These are phyloP conservation scores for Coemansia sp. DNA, from an alignment of 192 early-diverging fungal species.

Conservation along the genomic window DNA sequence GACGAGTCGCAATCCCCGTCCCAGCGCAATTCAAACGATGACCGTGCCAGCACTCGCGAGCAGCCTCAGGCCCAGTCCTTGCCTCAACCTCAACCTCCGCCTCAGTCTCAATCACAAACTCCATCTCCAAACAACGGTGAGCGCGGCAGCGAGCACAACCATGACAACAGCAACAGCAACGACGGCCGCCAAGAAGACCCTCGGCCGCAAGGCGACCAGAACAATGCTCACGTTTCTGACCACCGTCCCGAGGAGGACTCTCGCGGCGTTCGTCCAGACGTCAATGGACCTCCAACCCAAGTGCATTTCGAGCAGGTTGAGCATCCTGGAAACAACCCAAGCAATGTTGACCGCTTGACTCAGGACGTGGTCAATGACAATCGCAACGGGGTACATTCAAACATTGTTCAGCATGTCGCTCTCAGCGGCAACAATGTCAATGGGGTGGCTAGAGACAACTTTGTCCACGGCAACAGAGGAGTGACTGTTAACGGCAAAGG, in stretches of 20 bases:
- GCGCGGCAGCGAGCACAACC: background rate
- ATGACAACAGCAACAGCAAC: background rate
- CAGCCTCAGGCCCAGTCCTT: slow-evolving; percentile 1
- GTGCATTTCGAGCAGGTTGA: slow-evolving; percentile 35
- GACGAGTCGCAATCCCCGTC: background rate
- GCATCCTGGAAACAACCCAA: slow-evolving; percentile 34
- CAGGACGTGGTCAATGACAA: slow-evolving; percentile 38
- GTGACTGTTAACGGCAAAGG: slow-evolving; percentile 23
- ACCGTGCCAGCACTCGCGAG: background rate
- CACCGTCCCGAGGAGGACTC: background rate
- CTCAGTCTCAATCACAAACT: too few relatives aligned
- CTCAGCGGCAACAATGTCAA: slow-evolving; percentile 24
- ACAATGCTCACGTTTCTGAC: background rate
- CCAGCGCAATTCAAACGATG: background rate
- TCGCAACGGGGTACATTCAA: slow-evolving; percentile 26
- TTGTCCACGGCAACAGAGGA: slow-evolving; percentile 20
- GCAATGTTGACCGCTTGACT: slow-evolving; percentile 23
- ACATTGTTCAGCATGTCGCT: slow-evolving; percentile 29
- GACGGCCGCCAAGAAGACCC: slow-evolving; percentile 2
- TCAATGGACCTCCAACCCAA: slow-evolving; percentile 6
- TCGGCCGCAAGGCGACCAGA: background rate
- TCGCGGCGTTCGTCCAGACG: background rate
- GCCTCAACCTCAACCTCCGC: background rate
- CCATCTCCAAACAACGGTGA: too few relatives aligned
- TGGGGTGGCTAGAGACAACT: slow-evolving; percentile 6